Base-by-base conservation (phyloP, 805 yeast genomes). In the Komagataella kurtzmanii region DNA sequence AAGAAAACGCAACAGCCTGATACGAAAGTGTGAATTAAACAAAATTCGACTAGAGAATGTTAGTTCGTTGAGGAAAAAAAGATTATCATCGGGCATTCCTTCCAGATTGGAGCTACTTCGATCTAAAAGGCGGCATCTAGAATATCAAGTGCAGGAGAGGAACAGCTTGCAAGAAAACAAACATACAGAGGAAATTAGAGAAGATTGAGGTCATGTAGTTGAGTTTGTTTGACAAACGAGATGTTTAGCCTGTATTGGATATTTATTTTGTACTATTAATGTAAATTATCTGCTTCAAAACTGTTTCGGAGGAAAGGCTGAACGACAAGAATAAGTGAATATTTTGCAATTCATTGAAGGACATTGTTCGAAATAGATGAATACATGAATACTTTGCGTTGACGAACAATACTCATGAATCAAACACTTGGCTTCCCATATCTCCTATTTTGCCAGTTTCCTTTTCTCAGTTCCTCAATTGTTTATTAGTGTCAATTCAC, bases 1-100 rank as follows among this genome's bases (percentile, higher is more conserved):
- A 23, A 58, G 67, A 45, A 61, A 55, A 44, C 62, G 62, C 51
- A 57, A 58, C 17, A 60, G 59, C 17, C 56, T 72, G 43, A 59
- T 58, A 36, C 63, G 63, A 53, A 65, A 65, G 56, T 58, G 57
- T 40, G 67, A 68, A 52, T 59, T 70, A 17, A 71, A 69, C 48
- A 61, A 60, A 43, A 65, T 62, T 24, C 52, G 72, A 24, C 57
- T 67, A 7, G 63, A 58, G 19, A 54, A 47, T 17, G 52, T 47
- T 17, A 54, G 52, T 54, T 50, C 59, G 3, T 30, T 30, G 40
- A 30, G 40, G 14, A 30, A 30, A 14, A 30, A 30, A 8, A 30
- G 40, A 10, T 8, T 30, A 14, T 10, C 40, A 30, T 30, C 40
- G 14, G n/a, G 40, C 14, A 30, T 30, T 3, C 40, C 40, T 30